Conservation (phyloP, 257 asterid genomes). For the Scutellaria galericulata region DNA sequence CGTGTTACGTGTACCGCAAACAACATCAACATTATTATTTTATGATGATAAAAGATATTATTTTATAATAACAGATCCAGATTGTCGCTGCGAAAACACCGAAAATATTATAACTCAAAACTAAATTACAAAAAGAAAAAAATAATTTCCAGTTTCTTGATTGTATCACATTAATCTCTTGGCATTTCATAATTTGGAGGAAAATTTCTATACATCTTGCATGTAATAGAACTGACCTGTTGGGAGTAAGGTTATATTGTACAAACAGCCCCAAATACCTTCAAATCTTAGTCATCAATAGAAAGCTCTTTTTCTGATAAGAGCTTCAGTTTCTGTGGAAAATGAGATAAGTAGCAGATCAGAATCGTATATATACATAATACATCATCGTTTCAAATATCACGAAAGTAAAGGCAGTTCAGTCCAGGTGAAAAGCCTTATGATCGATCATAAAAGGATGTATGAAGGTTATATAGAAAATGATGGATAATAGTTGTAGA, state of each 20-base stretch:
- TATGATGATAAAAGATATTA: too few relatives aligned
- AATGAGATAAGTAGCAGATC: not conserved
- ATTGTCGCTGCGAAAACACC: too few relatives aligned
- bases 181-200: not conserved
- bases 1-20: too few relatives aligned
- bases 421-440: too few relatives aligned
- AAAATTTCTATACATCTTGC: not conserved
- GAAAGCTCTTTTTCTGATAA: slow-evolving; percentile 57
- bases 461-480: too few relatives aligned
- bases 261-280: slow-evolving; percentile 18
- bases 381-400: too few relatives aligned
- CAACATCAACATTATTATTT: too few relatives aligned
- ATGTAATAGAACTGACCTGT: slow-evolving; percentile 18
- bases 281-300: slow-evolving; percentile 47
- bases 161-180: not conserved
- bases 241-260: slow-evolving; percentile 18
- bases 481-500: not conserved
- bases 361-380: not conserved
- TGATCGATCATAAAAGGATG: too few relatives aligned
- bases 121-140: too few relatives aligned
- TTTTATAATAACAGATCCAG: too few relatives aligned
- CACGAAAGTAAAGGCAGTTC: too few relatives aligned
- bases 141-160: slow-evolving; percentile 6
- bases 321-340: slow-evolving; percentile 72
- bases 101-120: too few relatives aligned